Base-by-base conservation (phyloP, 768 basidiomycete genomes). In the Plicaturopsis crispa region DNA sequence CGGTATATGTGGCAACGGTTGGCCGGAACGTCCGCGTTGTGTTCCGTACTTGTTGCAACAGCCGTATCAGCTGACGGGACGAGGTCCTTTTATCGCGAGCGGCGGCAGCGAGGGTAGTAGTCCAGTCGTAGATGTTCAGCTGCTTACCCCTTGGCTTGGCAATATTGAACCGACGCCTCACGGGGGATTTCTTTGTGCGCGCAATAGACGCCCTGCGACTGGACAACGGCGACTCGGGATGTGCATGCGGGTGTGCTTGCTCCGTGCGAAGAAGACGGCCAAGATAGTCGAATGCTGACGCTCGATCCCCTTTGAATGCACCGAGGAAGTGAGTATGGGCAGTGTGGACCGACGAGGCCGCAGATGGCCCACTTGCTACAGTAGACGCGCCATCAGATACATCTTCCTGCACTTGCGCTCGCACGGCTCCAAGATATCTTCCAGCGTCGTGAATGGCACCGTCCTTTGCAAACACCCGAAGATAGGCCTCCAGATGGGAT, bases 271-370 rank as follows among this genome's bases (percentile, higher is more conserved):
- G 60, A 16, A 74, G 65, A 3, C 51, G 44, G 24, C 51, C 48
- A 8, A 79, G 66, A 44, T 76, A 74, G 13, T 57, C 55, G 43
- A 72, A 67, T 3, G 75, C 75, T 13, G 70, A 63, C 18, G 56
- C 51, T 24, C 63, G 55, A 46, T 71, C 62, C 19, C 47, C 54
- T 44, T 44, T 65, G 65, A 65, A 41, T 6, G 65, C 56, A 14
- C 60, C 59, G 12, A 79, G 53, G 44, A 69, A 58, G 24, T 65
- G 45, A 2, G 70, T 71, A 40, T 68, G 64, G 10, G 69, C 67
- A 11, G 58, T 57, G 40, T 60, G 56, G 8, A 51, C 49, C 39
- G n/a, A 50, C 21, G 14, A 45, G 24, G 11, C 35, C 34, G 5
- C 44, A 14, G n/a, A 18, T 17, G 21, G 37, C 3, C 14, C 24